These are phyloP conservation scores for Russula vinacea DNA, from an alignment of 768 basidiomycete genomes.

Conservation along the genomic window DNA sequence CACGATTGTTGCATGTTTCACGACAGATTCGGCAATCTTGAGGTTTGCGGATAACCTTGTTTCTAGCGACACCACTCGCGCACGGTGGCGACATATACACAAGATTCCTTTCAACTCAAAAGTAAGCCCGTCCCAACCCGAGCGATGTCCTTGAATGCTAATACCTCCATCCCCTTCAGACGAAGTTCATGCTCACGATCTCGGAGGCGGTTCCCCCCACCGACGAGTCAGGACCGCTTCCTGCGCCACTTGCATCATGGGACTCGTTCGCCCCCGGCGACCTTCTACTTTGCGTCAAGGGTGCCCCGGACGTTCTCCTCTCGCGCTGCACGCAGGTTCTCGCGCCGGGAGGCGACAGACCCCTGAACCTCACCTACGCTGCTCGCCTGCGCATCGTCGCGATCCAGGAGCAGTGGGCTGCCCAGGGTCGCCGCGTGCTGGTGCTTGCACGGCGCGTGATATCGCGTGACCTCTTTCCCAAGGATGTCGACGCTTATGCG, in stretches of 20 bases:
- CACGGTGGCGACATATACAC: conserved; percentile 32
- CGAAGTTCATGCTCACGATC: conserved; percentile 54
- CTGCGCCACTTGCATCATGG: conserved; percentile 34
- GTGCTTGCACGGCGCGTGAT: conserved; percentile 50
- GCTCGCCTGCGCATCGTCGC: conserved; percentile 36
- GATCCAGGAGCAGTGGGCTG: conserved; percentile 49
- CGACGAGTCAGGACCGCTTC: neutral
- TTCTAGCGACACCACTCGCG: conserved; percentile 18
- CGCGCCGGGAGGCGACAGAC: conserved; percentile 39
- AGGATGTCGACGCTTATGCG: conserved; percentile 33
- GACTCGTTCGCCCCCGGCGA: conserved; percentile 34
- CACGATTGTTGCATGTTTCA: neutral
- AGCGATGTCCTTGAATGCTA: neutral
- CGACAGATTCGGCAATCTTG: conserved; percentile 50
- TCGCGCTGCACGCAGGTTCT: conserved; percentile 42
- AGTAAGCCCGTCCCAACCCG: conserved; percentile 34
- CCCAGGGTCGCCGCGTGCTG: conserved; percentile 59
- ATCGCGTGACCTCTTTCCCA: conserved; percentile 35
- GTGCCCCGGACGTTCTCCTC: conserved; percentile 53
- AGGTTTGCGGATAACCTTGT: conserved; percentile 43
- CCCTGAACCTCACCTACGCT: conserved; percentile 36
- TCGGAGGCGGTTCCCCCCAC: conserved; percentile 30
- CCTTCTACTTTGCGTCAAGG: conserved; percentile 43
- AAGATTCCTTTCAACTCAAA: conserved; percentile 42
- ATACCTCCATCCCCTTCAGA: conserved; percentile 37